Evolutionary conservation across 805 yeast species (phyloP).

Genomic region (Starmerella floris): DNA sequence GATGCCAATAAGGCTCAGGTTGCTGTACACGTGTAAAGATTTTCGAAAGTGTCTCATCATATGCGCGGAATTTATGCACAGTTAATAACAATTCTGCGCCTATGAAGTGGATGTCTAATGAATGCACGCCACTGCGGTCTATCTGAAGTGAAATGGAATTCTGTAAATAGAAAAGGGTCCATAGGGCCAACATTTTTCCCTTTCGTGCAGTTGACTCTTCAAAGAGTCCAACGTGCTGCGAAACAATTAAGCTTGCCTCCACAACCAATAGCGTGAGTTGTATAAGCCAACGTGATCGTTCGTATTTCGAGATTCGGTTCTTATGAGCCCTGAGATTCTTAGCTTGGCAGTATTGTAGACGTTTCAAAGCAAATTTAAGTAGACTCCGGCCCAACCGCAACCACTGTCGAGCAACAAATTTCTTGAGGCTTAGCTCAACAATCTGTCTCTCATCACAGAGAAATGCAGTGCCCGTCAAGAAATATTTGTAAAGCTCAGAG

Average conservation of each 20-base stretch:
- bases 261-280: background rate
- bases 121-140: constrained; percentile 1
- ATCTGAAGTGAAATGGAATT: constrained; percentile 5
- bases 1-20: constrained; percentile 10
- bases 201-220: background rate
- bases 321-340: background rate
- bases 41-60: background rate
- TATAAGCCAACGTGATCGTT: background rate
- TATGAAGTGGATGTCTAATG: background rate
- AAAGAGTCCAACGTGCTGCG: constrained; percentile 2
- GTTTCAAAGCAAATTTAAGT: constrained; percentile 1
- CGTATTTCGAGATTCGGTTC: background rate
- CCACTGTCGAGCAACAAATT: constrained; percentile 11
- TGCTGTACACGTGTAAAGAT: background rate
- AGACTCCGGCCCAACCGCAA: constrained; percentile 4
- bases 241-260: constrained; percentile 2
- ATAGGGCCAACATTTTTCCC: constrained; percentile 2
- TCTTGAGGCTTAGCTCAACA: constrained; percentile 1
- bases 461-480: constrained; percentile 11
- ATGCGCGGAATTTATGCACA: background rate
- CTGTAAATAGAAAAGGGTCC: constrained; percentile 13
- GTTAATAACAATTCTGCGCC: constrained; percentile 11
- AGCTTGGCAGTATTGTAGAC: background rate
- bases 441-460: constrained; percentile 16
- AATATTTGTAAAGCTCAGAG: constrained; percentile 15